Base-by-base conservation (phyloP, 352 stramenopile species). In the Globisporangium paddicum region DNA sequence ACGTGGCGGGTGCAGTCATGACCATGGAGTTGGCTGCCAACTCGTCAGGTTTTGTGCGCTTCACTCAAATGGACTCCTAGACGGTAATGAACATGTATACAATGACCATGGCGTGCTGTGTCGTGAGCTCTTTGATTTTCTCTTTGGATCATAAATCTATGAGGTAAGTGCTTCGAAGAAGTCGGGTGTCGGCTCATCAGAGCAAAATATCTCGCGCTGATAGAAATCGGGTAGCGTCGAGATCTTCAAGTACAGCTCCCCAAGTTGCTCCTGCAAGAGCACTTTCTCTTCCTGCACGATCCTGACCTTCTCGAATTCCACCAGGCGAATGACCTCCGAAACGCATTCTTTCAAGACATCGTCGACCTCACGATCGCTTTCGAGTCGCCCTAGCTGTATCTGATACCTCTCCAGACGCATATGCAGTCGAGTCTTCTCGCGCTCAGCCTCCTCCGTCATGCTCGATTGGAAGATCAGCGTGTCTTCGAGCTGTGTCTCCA, bases 141-240 rank as follows among this genome's bases (percentile, higher is more conserved):
- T 58, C 9, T 11, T 38, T 5, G 28, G 1, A 5, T 41, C 47
- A 26, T n/a, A 13, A 18, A 44, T 54, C 50, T 55, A 64, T 32
- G 67, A 72, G 40, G 84, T 94, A n/a, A 94, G 64, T 6, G 68
- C 79, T 28, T 94, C 82, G 45, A 94, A 94, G 62, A 94, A 94
- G 41, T 77, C 76, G n/a, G 80, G 68, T 25, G 71, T 75, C 23
- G 82, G 79, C 32, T 94, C 85, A 1, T 77, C 65, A 26, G 81
- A 81, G 60, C 85, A 94, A 63, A 94, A 94, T 45, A 94, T 87
- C 68, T 93, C 74, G 40, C 83, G 81, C 50, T 93, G 77, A 46
- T 94, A 94, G 45, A 94, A 94, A 41, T 93, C 85, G 30, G 85
- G 85, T 40, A 93, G 68, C 13, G 79, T 88, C 42, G 85, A 91